These are phyloP conservation scores for Stenogyne calaminthoides DNA, from an alignment of 305 asterid genomes.

Conservation along the genomic window DNA sequence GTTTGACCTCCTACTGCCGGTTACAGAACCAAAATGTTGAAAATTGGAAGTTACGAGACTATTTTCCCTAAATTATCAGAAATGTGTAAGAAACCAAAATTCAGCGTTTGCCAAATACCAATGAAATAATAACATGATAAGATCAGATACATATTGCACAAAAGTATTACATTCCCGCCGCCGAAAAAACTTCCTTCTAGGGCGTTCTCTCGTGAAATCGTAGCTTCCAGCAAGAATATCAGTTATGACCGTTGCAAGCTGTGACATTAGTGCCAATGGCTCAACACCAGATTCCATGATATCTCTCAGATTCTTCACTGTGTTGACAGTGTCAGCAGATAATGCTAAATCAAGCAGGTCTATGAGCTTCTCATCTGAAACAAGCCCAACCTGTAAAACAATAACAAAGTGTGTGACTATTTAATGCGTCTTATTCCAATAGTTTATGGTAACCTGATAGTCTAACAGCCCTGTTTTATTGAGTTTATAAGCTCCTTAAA, in stretches of 20 bases:
- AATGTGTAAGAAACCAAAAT: not conserved
- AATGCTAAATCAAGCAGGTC: conserved; percentile 95
- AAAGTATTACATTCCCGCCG: conserved; percentile 64
- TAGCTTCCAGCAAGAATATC: conserved; percentile 97
- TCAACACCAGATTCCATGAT: conserved; percentile 97
- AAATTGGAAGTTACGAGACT: too few species aligned
- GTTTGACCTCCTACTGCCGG: too few species aligned
- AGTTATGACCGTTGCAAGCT: conserved; percentile 95
- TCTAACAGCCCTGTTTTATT: too few species aligned
- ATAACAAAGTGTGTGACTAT: not conserved
- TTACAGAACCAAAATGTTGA: too few species aligned
- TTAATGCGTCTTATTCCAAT: conserved; percentile 5
- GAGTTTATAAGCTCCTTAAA: too few species aligned
- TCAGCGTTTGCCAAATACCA: not conserved
- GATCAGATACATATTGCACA: conserved; percentile 21
- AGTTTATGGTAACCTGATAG: conserved; percentile 4
- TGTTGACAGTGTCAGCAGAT: conserved; percentile 96
- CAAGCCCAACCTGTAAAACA: conserved; percentile 88
- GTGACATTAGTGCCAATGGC: conserved; percentile 97
- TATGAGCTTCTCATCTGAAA: conserved; percentile 91
- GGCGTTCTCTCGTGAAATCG: conserved; percentile 63
- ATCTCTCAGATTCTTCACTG: conserved; percentile 93
- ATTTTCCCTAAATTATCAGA: not conserved
- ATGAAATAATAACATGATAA: not conserved
- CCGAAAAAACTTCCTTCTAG: conserved; percentile 83